phyloP scores from a whole-genome alignment of 495 filamentous ascomycete species.

The Xylaria intraflava region DNA sequence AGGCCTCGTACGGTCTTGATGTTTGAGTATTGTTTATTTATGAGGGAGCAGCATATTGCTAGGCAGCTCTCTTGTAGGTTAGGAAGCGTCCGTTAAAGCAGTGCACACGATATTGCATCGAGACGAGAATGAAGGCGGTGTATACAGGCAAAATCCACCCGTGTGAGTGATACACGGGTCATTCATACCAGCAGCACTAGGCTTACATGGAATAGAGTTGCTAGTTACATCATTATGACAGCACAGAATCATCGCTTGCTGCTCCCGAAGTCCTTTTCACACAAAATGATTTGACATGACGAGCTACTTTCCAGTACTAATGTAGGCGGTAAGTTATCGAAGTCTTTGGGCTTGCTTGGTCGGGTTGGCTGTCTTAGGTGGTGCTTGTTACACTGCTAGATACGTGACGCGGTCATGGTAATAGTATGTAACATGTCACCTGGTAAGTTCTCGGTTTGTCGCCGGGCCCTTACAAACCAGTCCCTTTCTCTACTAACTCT shows the following conservation, averaged over 20 bases:
- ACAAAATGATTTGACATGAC: too few relatives aligned
- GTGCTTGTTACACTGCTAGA: too few relatives aligned
- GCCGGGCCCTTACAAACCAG: too few relatives aligned
- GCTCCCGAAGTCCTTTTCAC: too few relatives aligned
- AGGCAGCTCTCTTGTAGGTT: neutral
- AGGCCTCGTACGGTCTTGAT: conserved; percentile 5
- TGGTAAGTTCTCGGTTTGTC: too few relatives aligned
- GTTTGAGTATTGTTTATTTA: conserved; percentile 3
- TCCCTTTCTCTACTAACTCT: too few relatives aligned
- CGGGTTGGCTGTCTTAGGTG: too few relatives aligned
- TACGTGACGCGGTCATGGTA: too few relatives aligned
- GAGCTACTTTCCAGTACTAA: too few relatives aligned
- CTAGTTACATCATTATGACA: conserved; percentile 6
- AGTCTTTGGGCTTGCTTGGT: too few relatives aligned
- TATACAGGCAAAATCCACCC: neutral
- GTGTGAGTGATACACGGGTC: conserved; percentile 6
- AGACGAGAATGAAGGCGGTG: neutral
- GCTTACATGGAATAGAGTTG: conserved; percentile 4
- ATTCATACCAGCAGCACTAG: conserved; percentile 5
- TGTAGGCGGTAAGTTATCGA: too few relatives aligned
- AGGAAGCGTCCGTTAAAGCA: neutral
- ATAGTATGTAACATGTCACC: too few relatives aligned
- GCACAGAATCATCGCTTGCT: neutral
- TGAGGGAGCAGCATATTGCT: neutral
- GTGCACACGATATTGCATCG: neutral